Evolutionary conservation across 2,329 filamentous ascomycete genomes (phyloP), one percentile per base, ranked within the genome.

Genomic region (Pseudopithomyces chartarum): DNA sequence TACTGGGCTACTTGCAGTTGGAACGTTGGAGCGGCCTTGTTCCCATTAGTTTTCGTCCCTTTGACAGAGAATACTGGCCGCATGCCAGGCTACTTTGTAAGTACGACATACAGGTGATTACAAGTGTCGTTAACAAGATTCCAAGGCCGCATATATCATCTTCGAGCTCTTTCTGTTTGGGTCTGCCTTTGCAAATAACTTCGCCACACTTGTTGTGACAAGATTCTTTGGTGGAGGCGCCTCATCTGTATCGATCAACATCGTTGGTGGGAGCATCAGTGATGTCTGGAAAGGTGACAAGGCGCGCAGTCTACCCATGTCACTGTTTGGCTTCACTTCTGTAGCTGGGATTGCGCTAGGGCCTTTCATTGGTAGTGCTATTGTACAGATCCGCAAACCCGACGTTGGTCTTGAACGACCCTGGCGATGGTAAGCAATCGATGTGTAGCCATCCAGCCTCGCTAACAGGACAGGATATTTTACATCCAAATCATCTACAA

Each of bases 401-500:
- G 52, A 55, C 15, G 46, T 29, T 17, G 66, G 65, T 6, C 52
- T 70, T 2, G 59, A 67, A 19, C 50, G 59, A 4, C 66, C 63
- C 1, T 79, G 76, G 77, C 62, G 77, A 59, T 79, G 77, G 77
- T 76, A 59, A 57, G 69, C 42, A 17, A 17, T n/a, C 8, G n/a
- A 6, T 38, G 8, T 7, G 61, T 42, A n/a, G 12, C 10, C 6
- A 45, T n/a, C 1, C 6, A 50, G 17, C n/a, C 47, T 55, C 22
- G 44, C 26, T 20, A 45, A 19, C 19, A 32, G 61, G n/a, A 6
- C 49, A 78, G 76, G 76, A 79, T 79, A 44, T 80, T 76, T 60
- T 79, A 79, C 38, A 73, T 79, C 48, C 78, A 79, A 40, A 77
- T 79, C 40, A 77, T 78, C 51, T 79, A 78, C 57, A 78, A 79